These are phyloP conservation scores for Penicillium sp. DNA, from an alignment of 2,329 filamentous ascomycete genomes.

Conservation along the genomic window DNA sequence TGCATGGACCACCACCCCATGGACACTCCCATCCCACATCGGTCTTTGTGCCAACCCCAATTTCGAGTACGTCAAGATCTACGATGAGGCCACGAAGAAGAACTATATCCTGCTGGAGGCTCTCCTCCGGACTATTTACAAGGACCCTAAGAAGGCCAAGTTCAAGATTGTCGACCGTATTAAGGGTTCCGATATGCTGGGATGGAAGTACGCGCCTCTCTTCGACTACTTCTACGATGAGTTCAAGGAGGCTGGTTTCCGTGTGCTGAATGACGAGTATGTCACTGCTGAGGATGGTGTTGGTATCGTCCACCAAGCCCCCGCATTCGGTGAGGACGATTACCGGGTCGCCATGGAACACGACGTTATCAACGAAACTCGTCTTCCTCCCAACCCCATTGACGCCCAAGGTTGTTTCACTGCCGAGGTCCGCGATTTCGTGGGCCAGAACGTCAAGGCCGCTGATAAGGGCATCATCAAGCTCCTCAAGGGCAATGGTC, in stretches of 20 bases:
- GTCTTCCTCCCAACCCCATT: constrained; percentile 87
- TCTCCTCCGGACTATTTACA: constrained; percentile 80
- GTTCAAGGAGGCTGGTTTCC: constrained; percentile 83
- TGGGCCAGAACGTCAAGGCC: constrained; percentile 83
- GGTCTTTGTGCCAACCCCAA: constrained; percentile 76
- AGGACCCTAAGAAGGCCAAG: constrained; percentile 93
- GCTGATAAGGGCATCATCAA: constrained; percentile 95
- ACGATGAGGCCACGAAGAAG: constrained; percentile 78
- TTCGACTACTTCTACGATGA: constrained; percentile 90
- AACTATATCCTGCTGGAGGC: constrained; percentile 84
- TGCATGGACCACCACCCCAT: constrained; percentile 87
- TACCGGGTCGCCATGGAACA: constrained; percentile 77
- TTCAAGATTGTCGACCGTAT: constrained; percentile 79
- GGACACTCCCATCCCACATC: constrained; percentile 82
- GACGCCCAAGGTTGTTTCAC: constrained; percentile 81
- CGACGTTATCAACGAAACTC: constrained; percentile 74
- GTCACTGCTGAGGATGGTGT: constrained; percentile 89
- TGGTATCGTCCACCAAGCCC: constrained; percentile 90
- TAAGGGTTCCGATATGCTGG: constrained; percentile 80
- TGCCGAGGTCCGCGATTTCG: constrained; percentile 74
- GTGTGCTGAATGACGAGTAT: constrained; percentile 78
- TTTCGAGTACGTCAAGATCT: constrained; percentile 84
- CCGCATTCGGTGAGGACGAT: constrained; percentile 95
- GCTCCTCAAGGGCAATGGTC: constrained; percentile 73
- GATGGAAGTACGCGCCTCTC: constrained; percentile 84